These are phyloP conservation scores for Arbutus unedo DNA, from an alignment of 148 eudicot genomes.

Conservation along the genomic window DNA sequence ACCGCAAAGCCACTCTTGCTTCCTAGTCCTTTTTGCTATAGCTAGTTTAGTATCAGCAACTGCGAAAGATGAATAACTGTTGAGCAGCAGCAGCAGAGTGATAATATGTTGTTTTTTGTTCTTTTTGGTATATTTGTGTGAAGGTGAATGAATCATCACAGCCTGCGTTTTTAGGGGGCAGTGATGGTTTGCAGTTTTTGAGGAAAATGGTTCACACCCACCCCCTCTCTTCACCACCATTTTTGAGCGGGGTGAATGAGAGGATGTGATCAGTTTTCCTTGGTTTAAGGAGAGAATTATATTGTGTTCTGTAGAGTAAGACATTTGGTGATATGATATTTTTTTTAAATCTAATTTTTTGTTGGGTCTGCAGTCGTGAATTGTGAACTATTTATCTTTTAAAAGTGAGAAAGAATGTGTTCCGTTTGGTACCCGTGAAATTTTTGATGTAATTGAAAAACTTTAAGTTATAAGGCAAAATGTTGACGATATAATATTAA, in stretches of 20 bases:
- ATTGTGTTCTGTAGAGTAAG: neutral
- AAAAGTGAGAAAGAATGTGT: too few species aligned
- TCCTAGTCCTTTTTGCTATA: neutral
- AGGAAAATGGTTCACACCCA: conserved; percentile 14
- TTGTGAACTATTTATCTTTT: too few species aligned
- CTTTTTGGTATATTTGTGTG: neutral
- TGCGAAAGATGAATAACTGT: conserved; percentile 3
- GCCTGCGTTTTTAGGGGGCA: conserved; percentile 24
- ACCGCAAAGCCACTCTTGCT: conserved; percentile 4
- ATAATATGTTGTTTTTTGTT: neutral
- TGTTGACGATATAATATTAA: too few species aligned
- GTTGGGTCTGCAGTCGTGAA: too few species aligned
- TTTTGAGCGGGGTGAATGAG: neutral
- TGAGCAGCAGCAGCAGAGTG: neutral
- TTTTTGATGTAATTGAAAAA: too few species aligned
- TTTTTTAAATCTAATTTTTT: too few species aligned
- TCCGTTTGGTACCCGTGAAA: too few species aligned
- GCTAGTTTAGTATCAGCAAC: neutral
- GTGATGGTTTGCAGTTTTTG: conserved; percentile 9
- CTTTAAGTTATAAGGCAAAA: too few species aligned
- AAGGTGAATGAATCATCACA: neutral
- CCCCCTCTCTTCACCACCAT: neutral
- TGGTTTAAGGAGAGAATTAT: neutral
- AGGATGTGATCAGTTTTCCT: neutral
- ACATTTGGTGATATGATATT: neutral